Evolutionary conservation across 1,284 basidiomycete species (phyloP).

Genomic region (Trametes sp.): DNA sequence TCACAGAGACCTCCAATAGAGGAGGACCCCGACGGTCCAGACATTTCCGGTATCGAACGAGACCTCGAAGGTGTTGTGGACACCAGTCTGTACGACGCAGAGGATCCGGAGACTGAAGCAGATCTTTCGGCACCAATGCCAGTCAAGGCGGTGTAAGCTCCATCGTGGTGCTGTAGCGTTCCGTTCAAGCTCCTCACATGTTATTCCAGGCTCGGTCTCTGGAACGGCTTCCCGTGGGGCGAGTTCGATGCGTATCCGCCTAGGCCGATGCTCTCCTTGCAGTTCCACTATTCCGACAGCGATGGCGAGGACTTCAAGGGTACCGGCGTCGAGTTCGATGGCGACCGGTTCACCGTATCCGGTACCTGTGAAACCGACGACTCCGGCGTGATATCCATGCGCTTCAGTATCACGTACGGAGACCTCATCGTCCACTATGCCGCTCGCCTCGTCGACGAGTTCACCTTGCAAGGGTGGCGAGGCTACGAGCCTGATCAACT

Average conservation of each 20-base stretch:
- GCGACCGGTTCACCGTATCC: conserved; percentile 2
- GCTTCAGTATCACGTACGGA: conserved; percentile 7
- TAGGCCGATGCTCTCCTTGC: conserved; percentile 14
- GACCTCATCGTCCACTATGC: conserved; percentile 5
- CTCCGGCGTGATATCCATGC: background rate
- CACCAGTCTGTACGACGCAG: conserved; percentile 7
- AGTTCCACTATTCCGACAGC: conserved; percentile 11
- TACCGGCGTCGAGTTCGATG: conserved; percentile 14
- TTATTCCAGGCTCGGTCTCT: conserved; percentile 9
- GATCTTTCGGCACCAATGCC: conserved; percentile 10
- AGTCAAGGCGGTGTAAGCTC: conserved; percentile 10
- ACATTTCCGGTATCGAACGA: conserved; percentile 3
- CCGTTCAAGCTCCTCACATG: too few species aligned
- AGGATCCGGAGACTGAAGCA: conserved; percentile 14
- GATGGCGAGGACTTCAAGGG: conserved; percentile 7
- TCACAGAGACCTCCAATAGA: background rate
- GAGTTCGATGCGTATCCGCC: conserved; percentile 5
- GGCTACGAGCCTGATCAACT: background rate
- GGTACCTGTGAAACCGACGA: conserved; percentile 2
- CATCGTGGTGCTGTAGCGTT: too few species aligned
- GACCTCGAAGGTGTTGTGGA: background rate
- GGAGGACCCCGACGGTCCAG: background rate
- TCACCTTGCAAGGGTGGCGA: conserved; percentile 8
- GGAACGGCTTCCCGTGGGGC: conserved; percentile 19
- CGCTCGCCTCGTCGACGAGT: conserved; percentile 14